Percentiles rank a stretch among this genome's conserved stretches.
Conservation (phyloP, 2,329 filamentous ascomycete species). For the Westerdykella aurantiaca region DNA sequence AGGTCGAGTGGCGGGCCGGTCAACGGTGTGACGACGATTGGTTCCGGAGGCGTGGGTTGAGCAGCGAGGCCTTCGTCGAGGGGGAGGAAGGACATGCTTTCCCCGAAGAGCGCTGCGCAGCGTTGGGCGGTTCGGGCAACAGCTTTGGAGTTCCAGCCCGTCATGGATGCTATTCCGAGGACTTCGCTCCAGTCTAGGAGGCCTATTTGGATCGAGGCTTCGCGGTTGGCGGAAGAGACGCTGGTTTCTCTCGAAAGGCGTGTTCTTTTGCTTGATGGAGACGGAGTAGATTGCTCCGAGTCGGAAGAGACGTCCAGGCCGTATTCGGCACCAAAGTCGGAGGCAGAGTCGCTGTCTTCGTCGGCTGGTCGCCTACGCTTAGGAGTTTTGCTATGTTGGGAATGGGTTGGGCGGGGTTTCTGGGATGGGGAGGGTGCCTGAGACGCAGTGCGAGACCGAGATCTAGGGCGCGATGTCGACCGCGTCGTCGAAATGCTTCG, state of each 20-base stretch:
- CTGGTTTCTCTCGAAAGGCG: conserved; percentile 7
- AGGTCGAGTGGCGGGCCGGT: conserved; percentile 15
- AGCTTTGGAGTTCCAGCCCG: conserved; percentile 60
- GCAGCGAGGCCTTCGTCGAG: conserved; percentile 42
- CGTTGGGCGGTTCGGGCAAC: conserved; percentile 65
- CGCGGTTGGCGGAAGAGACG: conserved; percentile 8
- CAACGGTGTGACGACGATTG: conserved; percentile 33
- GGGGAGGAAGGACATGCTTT: conserved; percentile 61
- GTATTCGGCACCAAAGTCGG: conserved; percentile 30
- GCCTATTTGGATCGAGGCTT: conserved; percentile 11
- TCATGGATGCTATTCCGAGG: conserved; percentile 68
- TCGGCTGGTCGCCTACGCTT: conserved; percentile 1
- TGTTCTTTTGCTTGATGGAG: conserved; percentile 7
- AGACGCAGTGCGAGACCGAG: conserved; percentile 10
- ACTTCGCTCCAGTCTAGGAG: conserved; percentile 74
- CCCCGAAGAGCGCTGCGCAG: conserved; percentile 69
- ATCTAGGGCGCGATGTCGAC: conserved; percentile 5
- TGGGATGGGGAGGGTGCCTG: background rate
- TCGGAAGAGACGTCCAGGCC: conserved; percentile 18
- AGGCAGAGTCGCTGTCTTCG: conserved; percentile 39
- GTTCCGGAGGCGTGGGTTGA: conserved; percentile 16
- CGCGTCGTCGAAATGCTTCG: conserved; percentile 8
- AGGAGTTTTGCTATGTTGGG: background rate
- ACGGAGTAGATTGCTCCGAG: background rate
- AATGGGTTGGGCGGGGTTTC: background rate